Conservation (phyloP, 192 early-diverging fungal species). For the Podila minutissima region DNA sequence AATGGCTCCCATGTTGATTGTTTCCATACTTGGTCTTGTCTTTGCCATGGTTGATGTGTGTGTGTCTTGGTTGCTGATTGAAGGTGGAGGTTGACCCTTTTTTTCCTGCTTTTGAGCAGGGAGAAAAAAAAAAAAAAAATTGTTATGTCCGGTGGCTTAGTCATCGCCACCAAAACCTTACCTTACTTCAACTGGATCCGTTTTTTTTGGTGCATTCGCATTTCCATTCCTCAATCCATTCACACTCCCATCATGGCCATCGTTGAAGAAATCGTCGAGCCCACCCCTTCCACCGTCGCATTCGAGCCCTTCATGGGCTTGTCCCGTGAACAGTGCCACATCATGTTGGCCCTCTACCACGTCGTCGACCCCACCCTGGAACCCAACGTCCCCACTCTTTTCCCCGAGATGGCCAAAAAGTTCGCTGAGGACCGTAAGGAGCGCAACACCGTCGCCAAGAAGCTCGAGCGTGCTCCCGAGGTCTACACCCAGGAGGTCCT, state of each 20-base stretch:
- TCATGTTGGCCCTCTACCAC: conserved; percentile 59
- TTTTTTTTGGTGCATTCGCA: background rate
- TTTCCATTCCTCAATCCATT: background rate
- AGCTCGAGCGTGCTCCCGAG: conserved; percentile 55
- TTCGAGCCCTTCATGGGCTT: conserved; percentile 56
- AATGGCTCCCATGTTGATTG: background rate
- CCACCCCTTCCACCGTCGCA: background rate
- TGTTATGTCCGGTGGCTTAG: background rate
- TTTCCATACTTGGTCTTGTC: conserved; percentile 9
- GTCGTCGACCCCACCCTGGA: conserved; percentile 59
- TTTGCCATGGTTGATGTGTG: background rate
- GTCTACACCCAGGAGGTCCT: conserved; percentile 51
- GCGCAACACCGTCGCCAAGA: conserved; percentile 57
- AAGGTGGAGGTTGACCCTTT: background rate
- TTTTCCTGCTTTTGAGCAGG: background rate
- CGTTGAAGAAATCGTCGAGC: conserved; percentile 21
- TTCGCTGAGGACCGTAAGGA: conserved; percentile 56
- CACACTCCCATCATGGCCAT: conserved; percentile 12
- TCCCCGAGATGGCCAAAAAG: conserved; percentile 57
- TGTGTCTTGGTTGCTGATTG: background rate
- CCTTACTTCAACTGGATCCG: background rate
- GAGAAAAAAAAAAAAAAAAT: conserved; percentile 3
- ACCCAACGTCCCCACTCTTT: conserved; percentile 56
- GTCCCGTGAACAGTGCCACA: conserved; percentile 56
- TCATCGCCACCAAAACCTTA: background rate